phyloP scores from a whole-genome alignment of 1,284 basidiomycete species.

The Singerocomus inundabilis region DNA sequence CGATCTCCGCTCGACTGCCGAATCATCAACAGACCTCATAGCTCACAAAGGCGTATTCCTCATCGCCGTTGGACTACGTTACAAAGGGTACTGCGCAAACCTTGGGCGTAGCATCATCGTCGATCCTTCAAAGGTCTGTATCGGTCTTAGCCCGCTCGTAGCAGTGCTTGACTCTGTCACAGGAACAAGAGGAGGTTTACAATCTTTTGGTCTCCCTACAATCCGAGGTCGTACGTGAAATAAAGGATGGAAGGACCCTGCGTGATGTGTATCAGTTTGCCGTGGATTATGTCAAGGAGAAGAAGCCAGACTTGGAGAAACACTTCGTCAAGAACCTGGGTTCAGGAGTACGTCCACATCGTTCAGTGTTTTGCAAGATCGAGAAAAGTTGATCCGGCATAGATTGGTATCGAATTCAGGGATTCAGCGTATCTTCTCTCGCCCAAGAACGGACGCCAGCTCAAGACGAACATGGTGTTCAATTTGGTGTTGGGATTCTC shows the following conservation, averaged over 20 bases:
- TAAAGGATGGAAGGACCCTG: constrained; percentile 79
- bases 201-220: constrained; percentile 79
- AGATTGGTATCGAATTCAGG: constrained; percentile 95
- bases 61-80: constrained; percentile 86
- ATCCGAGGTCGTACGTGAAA: constrained; percentile 68
- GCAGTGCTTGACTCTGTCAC: constrained; percentile 9
- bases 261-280: constrained; percentile 84
- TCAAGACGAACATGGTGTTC: constrained; percentile 84
- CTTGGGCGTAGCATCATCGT: constrained; percentile 94
- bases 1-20: constrained; percentile 84
- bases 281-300: constrained; percentile 69
- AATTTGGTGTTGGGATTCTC: constrained; percentile 84
- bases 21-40: constrained; percentile 82
- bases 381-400: constrained; percentile 7
- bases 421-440: constrained; percentile 85
- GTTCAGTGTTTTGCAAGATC: not conserved
- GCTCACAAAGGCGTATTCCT: constrained; percentile 91
- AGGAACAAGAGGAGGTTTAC: constrained; percentile 92
- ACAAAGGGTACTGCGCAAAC: constrained; percentile 92
- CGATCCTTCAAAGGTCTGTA: constrained; percentile 80
- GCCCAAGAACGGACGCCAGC: constrained; percentile 70
- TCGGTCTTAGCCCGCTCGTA: not conserved
- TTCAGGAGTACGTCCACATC: constrained; percentile 65
- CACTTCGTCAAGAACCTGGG: constrained; percentile 89
- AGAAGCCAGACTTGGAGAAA: constrained; percentile 80